phyloP scores from a whole-genome alignment of 1,284 basidiomycete genomes.

The Heterobasidion occidentale region DNA sequence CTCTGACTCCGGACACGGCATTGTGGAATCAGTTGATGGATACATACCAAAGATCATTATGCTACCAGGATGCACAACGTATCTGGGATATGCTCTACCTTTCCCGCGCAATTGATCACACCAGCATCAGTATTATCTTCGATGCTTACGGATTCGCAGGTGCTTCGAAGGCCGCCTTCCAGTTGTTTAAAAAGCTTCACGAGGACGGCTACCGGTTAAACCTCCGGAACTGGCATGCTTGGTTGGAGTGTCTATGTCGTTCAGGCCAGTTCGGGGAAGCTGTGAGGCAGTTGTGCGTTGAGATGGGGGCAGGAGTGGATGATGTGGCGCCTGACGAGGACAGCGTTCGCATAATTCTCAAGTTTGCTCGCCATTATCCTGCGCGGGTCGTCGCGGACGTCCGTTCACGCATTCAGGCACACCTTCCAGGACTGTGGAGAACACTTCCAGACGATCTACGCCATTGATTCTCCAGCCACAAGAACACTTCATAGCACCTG shows the following conservation, averaged over 20 bases:
- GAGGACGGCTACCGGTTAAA: slow-evolving; percentile 46
- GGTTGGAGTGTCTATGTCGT: slow-evolving; percentile 84
- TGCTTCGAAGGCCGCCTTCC: slow-evolving; percentile 39
- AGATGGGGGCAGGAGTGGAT: slow-evolving; percentile 46
- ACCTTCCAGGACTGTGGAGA: slow-evolving; percentile 50
- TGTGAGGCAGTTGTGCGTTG: slow-evolving; percentile 49
- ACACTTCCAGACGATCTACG: slow-evolving; percentile 19
- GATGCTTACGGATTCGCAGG: slow-evolving; percentile 73
- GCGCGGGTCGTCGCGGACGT: slow-evolving; percentile 37
- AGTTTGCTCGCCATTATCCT: slow-evolving; percentile 35
- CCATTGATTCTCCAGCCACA: not conserved
- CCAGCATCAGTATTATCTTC: slow-evolving; percentile 75
- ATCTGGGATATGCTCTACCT: slow-evolving; percentile 79
- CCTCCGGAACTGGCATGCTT: slow-evolving; percentile 68
- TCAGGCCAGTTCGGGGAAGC: slow-evolving; percentile 64
- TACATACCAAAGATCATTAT: slow-evolving; percentile 75
- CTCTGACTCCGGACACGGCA: slow-evolving; percentile 63
- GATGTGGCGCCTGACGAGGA: slow-evolving; percentile 38
- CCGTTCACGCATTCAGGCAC: slow-evolving; percentile 36
- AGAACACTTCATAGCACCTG: not conserved
- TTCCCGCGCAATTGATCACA: slow-evolving; percentile 47
- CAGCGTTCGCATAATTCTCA: slow-evolving; percentile 42
- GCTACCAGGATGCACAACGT: slow-evolving; percentile 61
- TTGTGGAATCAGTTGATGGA: slow-evolving; percentile 91
- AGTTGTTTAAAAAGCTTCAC: slow-evolving; percentile 45